A percentile compares a stretch with the other conserved stretches of the same genome.
phyloP scores from a whole-genome alignment of 2,329 filamentous ascomycete genomes.

The Aspergillus quadricinctus region DNA sequence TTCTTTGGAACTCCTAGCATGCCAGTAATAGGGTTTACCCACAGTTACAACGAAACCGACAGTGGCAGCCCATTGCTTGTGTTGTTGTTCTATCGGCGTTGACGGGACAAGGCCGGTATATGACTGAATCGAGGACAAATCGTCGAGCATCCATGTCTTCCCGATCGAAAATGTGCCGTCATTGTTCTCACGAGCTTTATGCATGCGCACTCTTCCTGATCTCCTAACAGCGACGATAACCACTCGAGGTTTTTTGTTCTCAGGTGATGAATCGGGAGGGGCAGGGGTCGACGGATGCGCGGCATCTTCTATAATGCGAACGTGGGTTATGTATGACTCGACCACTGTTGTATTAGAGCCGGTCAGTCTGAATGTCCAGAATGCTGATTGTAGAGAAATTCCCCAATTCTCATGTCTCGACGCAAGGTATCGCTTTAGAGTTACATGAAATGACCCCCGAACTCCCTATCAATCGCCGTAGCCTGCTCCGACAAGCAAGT shows the following conservation, averaged over 20 bases:
- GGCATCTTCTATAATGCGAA: slow-evolving; percentile 83
- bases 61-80: slow-evolving; percentile 72
- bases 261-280: slow-evolving; percentile 67
- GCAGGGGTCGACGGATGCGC: slow-evolving; percentile 77
- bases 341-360: slow-evolving; percentile 48
- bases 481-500: slow-evolving; percentile 6
- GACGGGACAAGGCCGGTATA: slow-evolving; percentile 61
- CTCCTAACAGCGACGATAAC: slow-evolving; percentile 92
- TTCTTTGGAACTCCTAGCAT: slow-evolving; percentile 87
- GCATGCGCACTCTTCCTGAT: slow-evolving; percentile 87
- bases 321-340: slow-evolving; percentile 98
- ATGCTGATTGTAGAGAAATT: neutral
- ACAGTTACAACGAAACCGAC: slow-evolving; percentile 84
- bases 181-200: slow-evolving; percentile 93
- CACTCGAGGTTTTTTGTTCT: slow-evolving; percentile 80
- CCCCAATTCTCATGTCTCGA: neutral
- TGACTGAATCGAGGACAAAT: slow-evolving; percentile 77
- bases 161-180: slow-evolving; percentile 96
- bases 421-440: neutral
- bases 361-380: neutral
- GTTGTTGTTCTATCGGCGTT: slow-evolving; percentile 57
- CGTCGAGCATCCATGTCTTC: slow-evolving; percentile 96
- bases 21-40: slow-evolving; percentile 95
- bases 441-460: neutral
- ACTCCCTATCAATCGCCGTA: neutral